phyloP scores from a whole-genome alignment of 495 filamentous ascomycete species.

The Talaromyces proteolyticus region DNA sequence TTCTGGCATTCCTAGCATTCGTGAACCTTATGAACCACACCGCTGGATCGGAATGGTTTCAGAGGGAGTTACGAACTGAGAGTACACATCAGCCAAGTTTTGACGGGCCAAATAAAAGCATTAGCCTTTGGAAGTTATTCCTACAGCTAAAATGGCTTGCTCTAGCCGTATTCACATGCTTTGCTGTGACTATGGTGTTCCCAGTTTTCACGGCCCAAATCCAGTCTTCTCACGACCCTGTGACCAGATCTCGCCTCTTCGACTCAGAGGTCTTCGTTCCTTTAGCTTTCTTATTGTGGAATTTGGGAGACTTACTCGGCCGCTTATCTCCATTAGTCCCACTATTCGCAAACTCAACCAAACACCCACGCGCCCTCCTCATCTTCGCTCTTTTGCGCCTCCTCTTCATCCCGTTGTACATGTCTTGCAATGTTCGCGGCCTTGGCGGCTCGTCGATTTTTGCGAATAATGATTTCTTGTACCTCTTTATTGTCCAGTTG shows the following conservation, averaged over 20 bases:
- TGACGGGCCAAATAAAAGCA: constrained; percentile 30
- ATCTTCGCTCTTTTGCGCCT: constrained; percentile 54
- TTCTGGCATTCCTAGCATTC: constrained; percentile 53
- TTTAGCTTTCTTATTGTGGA: constrained; percentile 90
- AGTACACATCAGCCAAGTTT: not conserved
- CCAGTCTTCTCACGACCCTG: constrained; percentile 52
- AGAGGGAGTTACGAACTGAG: not conserved
- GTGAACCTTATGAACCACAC: constrained; percentile 22
- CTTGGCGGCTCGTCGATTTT: constrained; percentile 50
- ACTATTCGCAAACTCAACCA: constrained; percentile 45
- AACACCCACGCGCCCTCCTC: constrained; percentile 59
- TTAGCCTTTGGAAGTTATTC: constrained; percentile 62
- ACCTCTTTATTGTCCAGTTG: constrained; percentile 75
- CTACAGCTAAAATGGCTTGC: constrained; percentile 68
- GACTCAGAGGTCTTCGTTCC: constrained; percentile 77
- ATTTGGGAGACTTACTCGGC: constrained; percentile 76
- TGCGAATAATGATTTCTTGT: constrained; percentile 78
- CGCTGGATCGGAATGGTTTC: constrained; percentile 1
- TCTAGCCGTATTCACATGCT: constrained; percentile 67
- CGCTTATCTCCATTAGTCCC: constrained; percentile 65
- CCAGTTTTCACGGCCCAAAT: constrained; percentile 87
- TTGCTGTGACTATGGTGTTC: constrained; percentile 85
- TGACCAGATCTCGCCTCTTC: constrained; percentile 53
- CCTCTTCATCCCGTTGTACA: constrained; percentile 76
- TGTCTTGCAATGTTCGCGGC: constrained; percentile 79